Conservation (phyloP, 768 basidiomycete species). For the Cytidiella melzeri region DNA sequence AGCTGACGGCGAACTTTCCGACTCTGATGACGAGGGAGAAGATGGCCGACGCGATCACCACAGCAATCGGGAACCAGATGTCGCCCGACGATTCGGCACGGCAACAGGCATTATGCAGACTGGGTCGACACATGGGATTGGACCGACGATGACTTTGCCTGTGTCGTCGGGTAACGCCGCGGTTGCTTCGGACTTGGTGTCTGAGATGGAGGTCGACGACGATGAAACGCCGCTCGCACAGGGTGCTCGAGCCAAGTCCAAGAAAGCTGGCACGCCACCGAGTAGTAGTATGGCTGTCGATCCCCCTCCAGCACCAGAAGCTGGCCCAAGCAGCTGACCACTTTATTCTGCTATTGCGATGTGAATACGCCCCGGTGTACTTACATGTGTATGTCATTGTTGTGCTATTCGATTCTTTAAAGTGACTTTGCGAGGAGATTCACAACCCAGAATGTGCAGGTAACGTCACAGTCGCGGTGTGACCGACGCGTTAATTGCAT, state of each 20-base stretch:
- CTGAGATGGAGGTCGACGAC: constrained; percentile 12
- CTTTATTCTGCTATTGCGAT: background rate
- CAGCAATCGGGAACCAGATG: constrained; percentile 48
- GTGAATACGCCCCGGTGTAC: too few species aligned
- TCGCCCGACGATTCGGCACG: constrained; percentile 48
- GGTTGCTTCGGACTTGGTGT: constrained; percentile 27
- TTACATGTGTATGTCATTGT: too few species aligned
- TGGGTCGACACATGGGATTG: constrained; percentile 63
- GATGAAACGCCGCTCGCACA: constrained; percentile 17
- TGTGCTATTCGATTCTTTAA: background rate
- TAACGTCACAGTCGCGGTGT: constrained; percentile 1
- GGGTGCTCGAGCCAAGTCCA: constrained; percentile 5
- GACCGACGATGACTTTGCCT: constrained; percentile 58
- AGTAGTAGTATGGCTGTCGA: constrained; percentile 10
- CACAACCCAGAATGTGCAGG: background rate
- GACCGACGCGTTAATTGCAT: background rate
- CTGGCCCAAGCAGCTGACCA: background rate
- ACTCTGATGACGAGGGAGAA: constrained; percentile 97
- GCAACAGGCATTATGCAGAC: constrained; percentile 69
- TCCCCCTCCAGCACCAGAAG: constrained; percentile 1
- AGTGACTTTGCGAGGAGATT: background rate
- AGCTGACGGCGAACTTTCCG: constrained; percentile 84
- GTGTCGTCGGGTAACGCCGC: constrained; percentile 17
- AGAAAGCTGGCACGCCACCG: background rate
- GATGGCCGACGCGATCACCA: constrained; percentile 73